Evolutionary conservation across 108 stramenopile species (phyloP), one percentile per base, ranked within the genome.

Genomic region (Schizochytrium sp.): DNA sequence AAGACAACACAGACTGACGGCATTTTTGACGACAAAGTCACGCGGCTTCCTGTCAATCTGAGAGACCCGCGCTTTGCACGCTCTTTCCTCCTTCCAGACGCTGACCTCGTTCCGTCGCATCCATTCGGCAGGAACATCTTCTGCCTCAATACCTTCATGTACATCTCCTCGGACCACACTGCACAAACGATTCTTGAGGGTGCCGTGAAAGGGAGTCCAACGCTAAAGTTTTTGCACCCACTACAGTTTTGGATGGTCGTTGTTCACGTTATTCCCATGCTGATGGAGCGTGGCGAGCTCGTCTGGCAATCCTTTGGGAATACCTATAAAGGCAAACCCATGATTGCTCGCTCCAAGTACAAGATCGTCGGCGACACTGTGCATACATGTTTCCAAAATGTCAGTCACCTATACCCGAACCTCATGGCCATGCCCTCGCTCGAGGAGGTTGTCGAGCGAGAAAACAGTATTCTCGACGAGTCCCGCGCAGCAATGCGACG

Each of bases 161-260:
- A 83, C 51, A 83, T 53, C 1, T 83, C 76, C n/a, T 83, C 48
- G 1, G 76, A 83, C 28, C 45, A 6, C 6, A 23, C 23, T 55
- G 45, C 76, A 12, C 76, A 4, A 83, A 16, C 3, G 4, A 83
- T 83, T 83, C 28, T 83, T 18, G 51, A 83, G 76, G 76, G 76
- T 12, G 16, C 19, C 14, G 28, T 83, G 45, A 2, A 12, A 8
- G 76, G 76, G 23, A 53, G 12, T 12, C 48, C 51, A 6, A 18
- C 76, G 18, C 23, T 53, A 8, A 43, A 83, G 12, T 83, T 53
- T 23, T 18, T 83, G 10, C 76, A 83, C 51, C 76, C 76, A 12
- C 76, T 83, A 6, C 76, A 83, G 76, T 83, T 83, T 45, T 83
- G 76, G 76, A 83, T 83, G 76, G 76, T 83, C 6, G 76, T 83